phyloP scores from a whole-genome alignment of 163 green algal genomes.

The Scenedesmus sp. region DNA sequence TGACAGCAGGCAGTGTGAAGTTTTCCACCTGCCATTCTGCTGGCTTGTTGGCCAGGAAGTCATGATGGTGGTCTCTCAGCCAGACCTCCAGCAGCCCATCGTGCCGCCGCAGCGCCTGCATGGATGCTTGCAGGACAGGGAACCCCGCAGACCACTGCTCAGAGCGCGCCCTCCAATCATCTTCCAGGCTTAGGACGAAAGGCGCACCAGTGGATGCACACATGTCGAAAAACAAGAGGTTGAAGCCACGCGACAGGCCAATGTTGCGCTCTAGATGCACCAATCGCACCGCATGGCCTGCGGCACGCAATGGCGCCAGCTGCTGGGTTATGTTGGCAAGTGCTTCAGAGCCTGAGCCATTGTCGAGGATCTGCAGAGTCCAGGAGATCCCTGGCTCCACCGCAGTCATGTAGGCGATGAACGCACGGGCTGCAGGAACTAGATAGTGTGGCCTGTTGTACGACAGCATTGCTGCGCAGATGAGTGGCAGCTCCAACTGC shows the following conservation, averaged over 20 bases:
- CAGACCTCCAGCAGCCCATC: neutral
- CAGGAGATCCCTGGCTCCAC: neutral
- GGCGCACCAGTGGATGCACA: neutral
- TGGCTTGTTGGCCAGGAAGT: neutral
- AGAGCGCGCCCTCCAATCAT: neutral
- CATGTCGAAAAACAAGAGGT: conserved; percentile 7
- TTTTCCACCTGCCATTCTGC: neutral
- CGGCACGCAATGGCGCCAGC: neutral
- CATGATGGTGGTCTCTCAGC: neutral
- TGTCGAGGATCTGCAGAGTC: neutral
- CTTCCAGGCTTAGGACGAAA: neutral
- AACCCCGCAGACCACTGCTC: neutral
- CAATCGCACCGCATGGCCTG: neutral
- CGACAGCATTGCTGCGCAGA: neutral
- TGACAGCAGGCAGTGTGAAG: neutral
- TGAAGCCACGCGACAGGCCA: neutral
- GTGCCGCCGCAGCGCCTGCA: neutral
- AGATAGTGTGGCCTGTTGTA: conserved; percentile 18
- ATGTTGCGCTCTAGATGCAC: neutral
- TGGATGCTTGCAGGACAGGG: neutral
- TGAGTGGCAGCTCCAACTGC: neutral
- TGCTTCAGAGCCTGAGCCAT: neutral
- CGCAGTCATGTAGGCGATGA: neutral
- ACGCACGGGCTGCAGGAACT: neutral
- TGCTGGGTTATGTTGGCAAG: neutral